phyloP scores from a whole-genome alignment of 2,329 filamentous ascomycete genomes.

The Ilyonectria sp. region DNA sequence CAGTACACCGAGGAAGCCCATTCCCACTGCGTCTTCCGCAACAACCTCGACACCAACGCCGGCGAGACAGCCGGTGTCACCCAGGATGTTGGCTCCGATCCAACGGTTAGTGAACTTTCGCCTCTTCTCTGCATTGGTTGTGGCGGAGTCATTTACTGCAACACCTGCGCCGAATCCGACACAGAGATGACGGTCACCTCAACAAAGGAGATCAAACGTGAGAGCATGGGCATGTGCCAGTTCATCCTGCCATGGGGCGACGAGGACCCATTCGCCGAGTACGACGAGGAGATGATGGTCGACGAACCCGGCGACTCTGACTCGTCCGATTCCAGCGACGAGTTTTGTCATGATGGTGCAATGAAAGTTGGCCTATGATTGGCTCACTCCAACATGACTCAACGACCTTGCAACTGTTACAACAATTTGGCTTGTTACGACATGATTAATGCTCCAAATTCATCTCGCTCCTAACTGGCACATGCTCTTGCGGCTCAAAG shows the following conservation, averaged over 20 bases:
- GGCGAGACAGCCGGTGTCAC: conserved; percentile 98
- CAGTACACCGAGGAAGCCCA: conserved; percentile 89
- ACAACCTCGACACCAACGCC: conserved; percentile 90
- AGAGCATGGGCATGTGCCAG: conserved; percentile 51
- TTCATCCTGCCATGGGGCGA: conserved; percentile 48
- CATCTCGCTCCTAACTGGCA: conserved; percentile 41
- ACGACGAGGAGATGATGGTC: conserved; percentile 56
- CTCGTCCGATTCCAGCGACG: conserved; percentile 42
- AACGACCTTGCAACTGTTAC: conserved; percentile 25
- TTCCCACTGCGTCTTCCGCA: conserved; percentile 95
- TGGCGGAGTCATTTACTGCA: conserved; percentile 61
- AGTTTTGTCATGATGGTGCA: conserved; percentile 42
- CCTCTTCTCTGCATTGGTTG: conserved; percentile 63
- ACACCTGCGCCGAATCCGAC: conserved; percentile 53
- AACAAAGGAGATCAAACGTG: conserved; percentile 35
- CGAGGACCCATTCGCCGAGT: conserved; percentile 55
- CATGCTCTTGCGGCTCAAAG: conserved; percentile 43
- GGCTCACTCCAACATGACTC: not conserved
- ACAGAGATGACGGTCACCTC: conserved; percentile 41
- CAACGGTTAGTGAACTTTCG: conserved; percentile 87
- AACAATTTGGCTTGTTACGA: conserved; percentile 23
- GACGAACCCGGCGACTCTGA: conserved; percentile 43
- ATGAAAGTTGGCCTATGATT: conserved; percentile 42
- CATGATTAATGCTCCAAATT: conserved; percentile 30
- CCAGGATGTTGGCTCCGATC: conserved; percentile 96